A percentile compares a stretch with the other conserved stretches of the same genome.
phyloP scores from a whole-genome alignment of 2,329 filamentous ascomycete species.

The Penicillium vulpinum region DNA sequence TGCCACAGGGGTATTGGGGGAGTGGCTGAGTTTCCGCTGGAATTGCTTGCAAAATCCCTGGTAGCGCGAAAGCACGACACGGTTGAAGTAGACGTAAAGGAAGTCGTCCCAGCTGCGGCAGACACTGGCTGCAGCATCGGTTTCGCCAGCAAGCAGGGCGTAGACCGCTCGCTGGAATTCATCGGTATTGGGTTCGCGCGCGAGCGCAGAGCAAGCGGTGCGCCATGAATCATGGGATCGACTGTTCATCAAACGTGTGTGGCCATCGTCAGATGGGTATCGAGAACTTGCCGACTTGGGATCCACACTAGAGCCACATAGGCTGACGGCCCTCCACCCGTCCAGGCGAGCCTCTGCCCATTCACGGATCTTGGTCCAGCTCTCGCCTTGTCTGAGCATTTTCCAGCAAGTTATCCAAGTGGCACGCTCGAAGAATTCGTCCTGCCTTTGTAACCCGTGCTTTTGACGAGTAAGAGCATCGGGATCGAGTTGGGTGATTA shows the following conservation, averaged over 20 bases:
- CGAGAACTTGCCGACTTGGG: conserved; percentile 26
- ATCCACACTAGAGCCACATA: conserved; percentile 61
- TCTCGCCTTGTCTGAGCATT: conserved; percentile 81
- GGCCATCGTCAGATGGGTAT: conserved; percentile 37
- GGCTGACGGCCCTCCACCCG: conserved; percentile 81
- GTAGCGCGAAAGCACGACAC: conserved; percentile 77
- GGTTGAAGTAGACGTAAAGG: conserved; percentile 84
- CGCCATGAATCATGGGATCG: conserved; percentile 41
- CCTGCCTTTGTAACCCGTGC: conserved; percentile 73
- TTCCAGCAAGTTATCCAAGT: conserved; percentile 96
- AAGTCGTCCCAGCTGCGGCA: conserved; percentile 82
- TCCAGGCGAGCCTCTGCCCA: conserved; percentile 87
- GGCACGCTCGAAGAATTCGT: conserved; percentile 84
- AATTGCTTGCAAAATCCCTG: conserved; percentile 62
- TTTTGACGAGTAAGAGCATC: conserved; percentile 82
- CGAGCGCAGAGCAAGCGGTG: conserved; percentile 45
- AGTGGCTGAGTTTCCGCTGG: conserved; percentile 50
- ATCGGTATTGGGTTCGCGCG: conserved; percentile 65
- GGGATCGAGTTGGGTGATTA: conserved; percentile 88
- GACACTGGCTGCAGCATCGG: conserved; percentile 72
- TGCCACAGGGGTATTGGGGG: conserved; percentile 55
- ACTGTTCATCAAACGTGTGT: conserved; percentile 46
- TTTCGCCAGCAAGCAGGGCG: conserved; percentile 82
- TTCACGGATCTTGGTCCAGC: conserved; percentile 70
- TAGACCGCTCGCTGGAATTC: conserved; percentile 88